A percentile compares a stretch with the other conserved stretches of the same genome.
Evolutionary conservation across 805 yeast genomes (phyloP).

Genomic region (Candida jianshihensis): DNA sequence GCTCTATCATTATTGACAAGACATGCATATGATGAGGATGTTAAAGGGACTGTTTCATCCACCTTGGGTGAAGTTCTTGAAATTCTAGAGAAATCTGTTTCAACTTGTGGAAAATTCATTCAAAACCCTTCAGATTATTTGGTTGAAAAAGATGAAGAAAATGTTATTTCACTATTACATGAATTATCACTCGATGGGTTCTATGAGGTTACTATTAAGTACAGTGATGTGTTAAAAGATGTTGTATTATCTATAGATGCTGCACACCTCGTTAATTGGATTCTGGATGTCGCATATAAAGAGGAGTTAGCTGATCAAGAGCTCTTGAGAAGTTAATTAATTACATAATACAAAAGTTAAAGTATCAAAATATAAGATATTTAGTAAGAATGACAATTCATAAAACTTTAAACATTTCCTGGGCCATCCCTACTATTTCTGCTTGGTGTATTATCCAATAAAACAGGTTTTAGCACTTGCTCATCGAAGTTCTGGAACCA

Average conservation of each 20-base stretch:
- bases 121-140: conserved; percentile 25
- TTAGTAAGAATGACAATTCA: too few relatives aligned
- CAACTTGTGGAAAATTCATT: conserved; percentile 43
- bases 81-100: conserved; percentile 52
- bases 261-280: conserved; percentile 65
- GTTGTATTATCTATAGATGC: conserved; percentile 57
- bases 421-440: conserved; percentile 13
- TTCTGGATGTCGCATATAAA: conserved; percentile 56
- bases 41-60: conserved; percentile 43
- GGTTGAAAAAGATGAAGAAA: conserved; percentile 24
- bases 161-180: conserved; percentile 48
- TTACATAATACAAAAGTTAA: background rate
- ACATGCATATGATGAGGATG: conserved; percentile 60
- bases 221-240: conserved; percentile 58
- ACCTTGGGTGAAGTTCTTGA: conserved; percentile 54
- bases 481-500: conserved; percentile 96
- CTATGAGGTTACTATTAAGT: conserved; percentile 55
- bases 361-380: too few relatives aligned
- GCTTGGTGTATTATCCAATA: conserved; percentile 48
- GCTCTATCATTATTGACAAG: conserved; percentile 50
- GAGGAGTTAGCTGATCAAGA: conserved; percentile 25
- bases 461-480: conserved; percentile 85
- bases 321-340: background rate
- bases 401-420: background rate
- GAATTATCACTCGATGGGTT: conserved; percentile 60